Evolutionary conservation across 495 filamentous ascomycete species (phyloP).

Genomic region (Penicillium bovifimosum): DNA sequence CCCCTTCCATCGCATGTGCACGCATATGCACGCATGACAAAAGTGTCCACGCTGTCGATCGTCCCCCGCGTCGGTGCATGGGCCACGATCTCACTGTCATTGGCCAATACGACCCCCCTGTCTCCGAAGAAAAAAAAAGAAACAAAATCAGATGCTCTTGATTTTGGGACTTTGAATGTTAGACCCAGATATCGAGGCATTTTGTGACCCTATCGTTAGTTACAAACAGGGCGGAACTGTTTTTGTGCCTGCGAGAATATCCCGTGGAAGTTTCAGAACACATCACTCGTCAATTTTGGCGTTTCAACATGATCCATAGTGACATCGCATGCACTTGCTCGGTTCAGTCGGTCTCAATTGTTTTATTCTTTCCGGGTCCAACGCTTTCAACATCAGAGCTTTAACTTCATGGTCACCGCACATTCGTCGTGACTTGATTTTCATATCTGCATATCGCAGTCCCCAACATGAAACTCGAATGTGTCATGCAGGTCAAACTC

Average conservation of each 20-base stretch:
- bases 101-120: background rate
- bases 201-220: background rate
- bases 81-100: background rate
- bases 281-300: background rate
- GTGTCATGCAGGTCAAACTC: background rate
- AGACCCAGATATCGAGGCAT: background rate
- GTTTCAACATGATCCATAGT: background rate
- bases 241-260: background rate
- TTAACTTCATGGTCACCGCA: background rate
- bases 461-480: background rate
- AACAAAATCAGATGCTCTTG: background rate
- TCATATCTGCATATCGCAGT: background rate
- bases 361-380: background rate
- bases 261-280: background rate
- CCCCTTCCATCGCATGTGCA: background rate
- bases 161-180: background rate
- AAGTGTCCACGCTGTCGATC: background rate
- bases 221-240: too few species aligned
- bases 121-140: background rate
- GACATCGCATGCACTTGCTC: background rate
- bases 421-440: background rate
- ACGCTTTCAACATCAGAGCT: background rate
- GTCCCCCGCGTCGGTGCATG: slow-evolving; percentile 5
- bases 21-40: background rate
- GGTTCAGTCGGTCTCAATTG: background rate